Evolutionary conservation across 1,284 basidiomycete genomes (phyloP), one percentile per base, ranked within the genome.

Genomic region (Psilocybe mexicana): DNA sequence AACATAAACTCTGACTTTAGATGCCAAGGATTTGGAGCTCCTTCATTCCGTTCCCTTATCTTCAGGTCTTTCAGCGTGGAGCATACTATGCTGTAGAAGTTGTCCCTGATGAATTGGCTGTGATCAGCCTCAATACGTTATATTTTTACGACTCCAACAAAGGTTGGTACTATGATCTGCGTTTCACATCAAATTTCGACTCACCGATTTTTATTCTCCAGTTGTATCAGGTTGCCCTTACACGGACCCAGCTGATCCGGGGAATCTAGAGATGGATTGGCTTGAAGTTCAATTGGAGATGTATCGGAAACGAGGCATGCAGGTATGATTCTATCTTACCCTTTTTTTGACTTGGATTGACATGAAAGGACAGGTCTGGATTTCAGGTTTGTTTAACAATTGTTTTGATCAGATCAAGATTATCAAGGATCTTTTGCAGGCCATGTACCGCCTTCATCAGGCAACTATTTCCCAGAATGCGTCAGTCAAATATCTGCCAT

Each of bases 121-220:
- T 90, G 46, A 87, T 97, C 69, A 90, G 88, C 63, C 76, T 97
- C 59, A 97, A 96, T 74, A 96, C 94, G 1, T 83, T 97, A 73
- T 97, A 94, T 74, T 96, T 93, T 76, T 97, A 92, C 73, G 89
- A 93, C 69, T 88, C 88, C 35, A 97, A 97, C 76, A 92, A 93
- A 76, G 90, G 92, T 86, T 66, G 33, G 52, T 57, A 23, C 25
- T 35, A 52, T 30, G 28, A 26, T 55, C 6, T 36, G 10, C 46
- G 18, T 49, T 52, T 56, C 26, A 6, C 23, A 45, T n/a, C 10
- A 23, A 35, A 47, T 36, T 23, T 23, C 30, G 14, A 14, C 49
- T 40, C 12, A 40, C 36, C 12, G 53, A 38, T 44, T 40, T 3
- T 10, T 26, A 36, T 58, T 64, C 33, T 42, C 43, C 63, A 85